Conservation (phyloP, 768 basidiomycete species). For the Kwoniella newhampshirensis region DNA sequence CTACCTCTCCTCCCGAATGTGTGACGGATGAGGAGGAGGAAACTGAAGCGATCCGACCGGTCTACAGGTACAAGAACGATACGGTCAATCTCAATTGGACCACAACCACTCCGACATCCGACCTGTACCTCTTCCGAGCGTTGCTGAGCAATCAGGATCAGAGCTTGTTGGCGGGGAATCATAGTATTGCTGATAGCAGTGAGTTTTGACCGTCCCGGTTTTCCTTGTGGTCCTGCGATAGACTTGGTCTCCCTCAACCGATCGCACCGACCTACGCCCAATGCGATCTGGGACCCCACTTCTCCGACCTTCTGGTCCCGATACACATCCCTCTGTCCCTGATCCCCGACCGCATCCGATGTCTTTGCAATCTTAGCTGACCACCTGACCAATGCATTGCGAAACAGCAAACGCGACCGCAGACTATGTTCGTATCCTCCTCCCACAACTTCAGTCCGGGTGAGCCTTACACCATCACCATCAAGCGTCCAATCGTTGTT, state of each 20-base stretch:
- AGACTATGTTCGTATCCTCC: constrained; percentile 29
- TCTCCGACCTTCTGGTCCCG: no score
- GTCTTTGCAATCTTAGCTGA: no score
- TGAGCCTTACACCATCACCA: constrained; percentile 15
- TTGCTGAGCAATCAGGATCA: constrained; percentile 33
- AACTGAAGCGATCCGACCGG: not conserved
- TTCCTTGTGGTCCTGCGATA: not conserved
- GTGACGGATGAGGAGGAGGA: not conserved
- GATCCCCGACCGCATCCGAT: no score
- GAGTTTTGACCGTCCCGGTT: no score
- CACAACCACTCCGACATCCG: constrained; percentile 23
- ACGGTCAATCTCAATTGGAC: constrained; percentile 47
- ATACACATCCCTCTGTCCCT: no score
- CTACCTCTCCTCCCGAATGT: not conserved
- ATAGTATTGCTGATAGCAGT: constrained; percentile 43
- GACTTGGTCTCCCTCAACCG: no score
- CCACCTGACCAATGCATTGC: no score
- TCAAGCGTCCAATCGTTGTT: not conserved
- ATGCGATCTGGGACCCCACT: no score
- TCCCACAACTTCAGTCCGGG: constrained; percentile 30
- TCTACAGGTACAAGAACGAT: constrained; percentile 39
- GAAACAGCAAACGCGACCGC: constrained; percentile 46
- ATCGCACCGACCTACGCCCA: no score
- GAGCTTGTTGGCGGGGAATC: constrained; percentile 25
- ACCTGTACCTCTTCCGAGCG: constrained; percentile 39